These are phyloP conservation scores for Ogataea methanolica DNA, from an alignment of 805 yeast genomes.

Conservation along the genomic window DNA sequence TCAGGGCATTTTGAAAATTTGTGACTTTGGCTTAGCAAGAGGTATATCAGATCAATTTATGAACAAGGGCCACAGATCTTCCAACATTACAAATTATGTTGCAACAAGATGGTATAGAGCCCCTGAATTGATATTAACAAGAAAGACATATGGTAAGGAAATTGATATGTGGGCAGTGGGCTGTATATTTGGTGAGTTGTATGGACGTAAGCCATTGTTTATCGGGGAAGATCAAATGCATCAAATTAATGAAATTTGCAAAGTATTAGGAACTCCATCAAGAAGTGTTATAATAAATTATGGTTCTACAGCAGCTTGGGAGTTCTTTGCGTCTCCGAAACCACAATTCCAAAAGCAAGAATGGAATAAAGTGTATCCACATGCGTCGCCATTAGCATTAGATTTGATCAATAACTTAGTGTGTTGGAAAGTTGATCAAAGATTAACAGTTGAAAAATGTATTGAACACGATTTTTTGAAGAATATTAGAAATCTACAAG, in stretches of 20 bases:
- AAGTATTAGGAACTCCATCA: slow-evolving; percentile 69
- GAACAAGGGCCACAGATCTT: slow-evolving; percentile 30
- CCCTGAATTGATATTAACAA: slow-evolving; percentile 75
- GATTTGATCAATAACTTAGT: slow-evolving; percentile 52
- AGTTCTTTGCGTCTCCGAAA: slow-evolving; percentile 39
- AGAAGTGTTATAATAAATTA: slow-evolving; percentile 37
- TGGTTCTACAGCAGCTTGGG: slow-evolving; percentile 44
- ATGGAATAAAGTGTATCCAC: slow-evolving; percentile 61
- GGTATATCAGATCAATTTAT: slow-evolving; percentile 44
- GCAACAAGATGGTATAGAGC: slow-evolving; percentile 97
- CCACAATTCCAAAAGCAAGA: slow-evolving; percentile 36
- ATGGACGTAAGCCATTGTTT: slow-evolving; percentile 75
- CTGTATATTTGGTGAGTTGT: slow-evolving; percentile 82
- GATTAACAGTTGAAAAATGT: slow-evolving; percentile 54
- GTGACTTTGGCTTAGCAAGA: slow-evolving; percentile 92
- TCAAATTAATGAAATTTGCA: slow-evolving; percentile 66
- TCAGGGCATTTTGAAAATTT: slow-evolving; percentile 74
- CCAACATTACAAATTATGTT: slow-evolving; percentile 73
- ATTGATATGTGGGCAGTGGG: slow-evolving; percentile 95
- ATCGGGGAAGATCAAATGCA: slow-evolving; percentile 68
- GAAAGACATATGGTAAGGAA: slow-evolving; percentile 53
- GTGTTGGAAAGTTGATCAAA: slow-evolving; percentile 55
- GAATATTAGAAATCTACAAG: slow-evolving; percentile 46
- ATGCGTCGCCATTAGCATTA: slow-evolving; percentile 47
- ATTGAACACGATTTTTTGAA: slow-evolving; percentile 53